Conservation (phyloP, 331 rosid genomes). For the Saraca asoca region DNA sequence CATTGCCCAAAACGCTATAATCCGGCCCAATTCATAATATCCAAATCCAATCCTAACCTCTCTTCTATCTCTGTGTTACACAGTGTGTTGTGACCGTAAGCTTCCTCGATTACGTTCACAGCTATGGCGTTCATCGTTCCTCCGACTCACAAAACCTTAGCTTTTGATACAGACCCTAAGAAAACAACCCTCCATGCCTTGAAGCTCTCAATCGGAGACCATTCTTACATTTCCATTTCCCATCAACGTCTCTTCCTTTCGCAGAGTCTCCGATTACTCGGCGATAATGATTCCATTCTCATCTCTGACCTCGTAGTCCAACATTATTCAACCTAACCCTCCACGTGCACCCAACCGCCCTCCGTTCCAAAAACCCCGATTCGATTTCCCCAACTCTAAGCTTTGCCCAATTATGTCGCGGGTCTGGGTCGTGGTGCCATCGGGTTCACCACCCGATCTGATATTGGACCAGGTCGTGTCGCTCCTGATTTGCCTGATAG, state of each 20-base stretch:
- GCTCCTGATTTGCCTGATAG: slow-evolving; percentile 74
- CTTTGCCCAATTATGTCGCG: slow-evolving; percentile 78
- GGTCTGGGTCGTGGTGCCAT: slow-evolving; percentile 94
- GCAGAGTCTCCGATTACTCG: slow-evolving; percentile 43
- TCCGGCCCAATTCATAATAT: too few relatives aligned
- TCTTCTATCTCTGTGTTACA: too few relatives aligned
- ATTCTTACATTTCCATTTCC: slow-evolving; percentile 43
- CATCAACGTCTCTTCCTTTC: slow-evolving; percentile 61
- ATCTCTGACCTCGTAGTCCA: slow-evolving; percentile 56
- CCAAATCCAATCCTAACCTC: too few relatives aligned
- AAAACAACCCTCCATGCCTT: slow-evolving; percentile 55
- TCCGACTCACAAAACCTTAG: slow-evolving; percentile 54
- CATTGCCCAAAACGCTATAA: too few relatives aligned
- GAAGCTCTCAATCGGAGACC: slow-evolving; percentile 47
- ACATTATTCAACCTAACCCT: slow-evolving; percentile 63
- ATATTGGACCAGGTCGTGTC: slow-evolving; percentile 80
- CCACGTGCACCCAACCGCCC: slow-evolving; percentile 65
- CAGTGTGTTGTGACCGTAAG: too few relatives aligned
- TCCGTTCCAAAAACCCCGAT: slow-evolving; percentile 56
- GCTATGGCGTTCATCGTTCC: slow-evolving; percentile 55
- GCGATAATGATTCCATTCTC: slow-evolving; percentile 35
- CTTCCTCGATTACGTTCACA: too few relatives aligned
- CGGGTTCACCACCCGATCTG: slow-evolving; percentile 79
- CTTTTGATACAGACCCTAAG: slow-evolving; percentile 51
- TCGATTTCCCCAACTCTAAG: slow-evolving; percentile 71